These are phyloP conservation scores for Ganoderma multipileum DNA, from an alignment of 1,284 basidiomycete species.

Conservation along the genomic window DNA sequence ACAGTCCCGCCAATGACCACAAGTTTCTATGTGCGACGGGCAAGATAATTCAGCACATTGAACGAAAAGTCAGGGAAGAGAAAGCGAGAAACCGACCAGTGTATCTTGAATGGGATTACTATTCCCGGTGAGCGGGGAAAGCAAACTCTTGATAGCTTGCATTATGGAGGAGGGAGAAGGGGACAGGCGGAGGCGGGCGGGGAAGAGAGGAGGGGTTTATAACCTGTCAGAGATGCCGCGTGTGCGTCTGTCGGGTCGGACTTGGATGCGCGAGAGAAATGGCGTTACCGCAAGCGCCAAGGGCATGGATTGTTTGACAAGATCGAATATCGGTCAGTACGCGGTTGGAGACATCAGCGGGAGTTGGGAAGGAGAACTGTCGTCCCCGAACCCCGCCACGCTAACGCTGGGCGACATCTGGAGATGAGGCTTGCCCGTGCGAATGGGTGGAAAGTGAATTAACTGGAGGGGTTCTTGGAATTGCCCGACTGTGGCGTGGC, in stretches of 20 bases:
- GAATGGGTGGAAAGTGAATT: background rate
- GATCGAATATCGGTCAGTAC: background rate
- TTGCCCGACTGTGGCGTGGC: background rate
- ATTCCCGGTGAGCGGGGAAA: conserved; percentile 39
- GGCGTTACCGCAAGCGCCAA: background rate
- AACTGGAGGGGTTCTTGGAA: background rate
- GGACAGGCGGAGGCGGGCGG: conserved; percentile 20
- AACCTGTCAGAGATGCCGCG: conserved; percentile 22
- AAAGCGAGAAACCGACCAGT: conserved; percentile 30
- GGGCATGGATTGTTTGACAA: background rate
- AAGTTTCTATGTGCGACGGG: conserved; percentile 34
- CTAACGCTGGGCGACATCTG: background rate
- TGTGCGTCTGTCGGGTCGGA: conserved; percentile 17
- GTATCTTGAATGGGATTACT: conserved; percentile 41
- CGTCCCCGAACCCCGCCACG: conserved; percentile 1
- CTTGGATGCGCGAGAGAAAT: conserved; percentile 11
- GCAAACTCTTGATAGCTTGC: conserved; percentile 40
- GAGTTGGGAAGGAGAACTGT: conserved; percentile 1
- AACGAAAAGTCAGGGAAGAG: background rate
- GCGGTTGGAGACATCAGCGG: conserved; percentile 8
- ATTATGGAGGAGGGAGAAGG: conserved; percentile 26
- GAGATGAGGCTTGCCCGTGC: background rate
- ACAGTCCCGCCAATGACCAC: conserved; percentile 43
- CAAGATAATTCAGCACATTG: background rate
- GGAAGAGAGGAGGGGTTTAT: conserved; percentile 24